Evolutionary conservation across 768 basidiomycete genomes (phyloP).

Genomic region (Phlegmacium glaucopus): DNA sequence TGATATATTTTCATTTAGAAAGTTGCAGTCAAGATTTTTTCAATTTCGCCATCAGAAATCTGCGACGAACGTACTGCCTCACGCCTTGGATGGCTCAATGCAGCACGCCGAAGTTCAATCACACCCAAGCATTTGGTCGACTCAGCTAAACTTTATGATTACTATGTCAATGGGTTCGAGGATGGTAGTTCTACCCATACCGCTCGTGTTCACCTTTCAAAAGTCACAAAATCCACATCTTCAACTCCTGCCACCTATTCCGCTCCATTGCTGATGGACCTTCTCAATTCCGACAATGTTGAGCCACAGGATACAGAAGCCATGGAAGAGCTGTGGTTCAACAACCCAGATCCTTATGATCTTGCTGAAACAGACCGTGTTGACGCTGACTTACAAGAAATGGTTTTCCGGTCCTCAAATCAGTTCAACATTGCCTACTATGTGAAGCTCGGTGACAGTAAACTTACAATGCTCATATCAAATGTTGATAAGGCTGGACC

Average conservation of each 20-base stretch:
- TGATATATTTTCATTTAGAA: background rate
- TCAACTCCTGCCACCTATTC: background rate
- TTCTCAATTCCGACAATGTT: constrained; percentile 11
- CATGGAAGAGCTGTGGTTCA: constrained; percentile 6
- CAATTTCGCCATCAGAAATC: constrained; percentile 25
- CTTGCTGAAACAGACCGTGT: constrained; percentile 11
- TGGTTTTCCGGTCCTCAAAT: background rate
- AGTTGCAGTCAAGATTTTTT: constrained; percentile 22
- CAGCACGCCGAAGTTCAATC: constrained; percentile 20
- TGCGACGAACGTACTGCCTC: constrained; percentile 27
- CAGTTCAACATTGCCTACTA: constrained; percentile 11
- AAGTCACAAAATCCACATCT: background rate
- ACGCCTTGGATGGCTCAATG: constrained; percentile 23
- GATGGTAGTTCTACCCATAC: constrained; percentile 13
- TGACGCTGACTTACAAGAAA: constrained; percentile 6
- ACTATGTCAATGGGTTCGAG: constrained; percentile 15
- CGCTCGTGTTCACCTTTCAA: constrained; percentile 13
- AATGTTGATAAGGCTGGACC: constrained; percentile 9
- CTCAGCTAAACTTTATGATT: constrained; percentile 18
- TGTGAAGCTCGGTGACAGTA: constrained; percentile 11
- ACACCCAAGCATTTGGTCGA: constrained; percentile 20
- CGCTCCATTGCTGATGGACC: constrained; percentile 8
- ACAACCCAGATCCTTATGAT: constrained; percentile 16
- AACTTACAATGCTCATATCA: constrained; percentile 4
- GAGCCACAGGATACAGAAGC: constrained; percentile 5